A percentile compares a stretch with the other conserved stretches of the same genome.
Conservation (phyloP, 176 grass and related monocot species). For the Oropetium thomaeum region DNA sequence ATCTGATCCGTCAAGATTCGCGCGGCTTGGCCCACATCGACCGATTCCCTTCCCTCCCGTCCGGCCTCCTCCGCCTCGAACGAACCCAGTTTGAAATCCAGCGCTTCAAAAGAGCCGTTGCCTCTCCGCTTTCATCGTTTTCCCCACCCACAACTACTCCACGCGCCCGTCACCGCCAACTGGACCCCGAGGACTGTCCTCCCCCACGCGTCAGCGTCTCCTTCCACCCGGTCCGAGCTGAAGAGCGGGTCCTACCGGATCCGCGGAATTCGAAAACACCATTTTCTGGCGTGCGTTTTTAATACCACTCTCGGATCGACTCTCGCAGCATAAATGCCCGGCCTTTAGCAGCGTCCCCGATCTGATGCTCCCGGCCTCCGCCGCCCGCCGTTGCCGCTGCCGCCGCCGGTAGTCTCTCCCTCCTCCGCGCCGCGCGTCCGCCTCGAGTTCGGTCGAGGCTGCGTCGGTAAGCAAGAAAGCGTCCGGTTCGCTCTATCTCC, state of each 20-base stretch:
- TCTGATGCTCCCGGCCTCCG: conserved; percentile 37
- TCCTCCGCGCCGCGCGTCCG: conserved; percentile 6
- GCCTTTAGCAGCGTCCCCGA: conserved; percentile 25
- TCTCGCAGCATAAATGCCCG: conserved; percentile 28
- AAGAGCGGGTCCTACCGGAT: not conserved
- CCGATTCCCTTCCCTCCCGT: not conserved
- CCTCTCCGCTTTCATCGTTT: conserved; percentile 9
- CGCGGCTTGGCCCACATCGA: not conserved
- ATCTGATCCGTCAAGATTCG: conserved; percentile 21
- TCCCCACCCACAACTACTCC: not conserved
- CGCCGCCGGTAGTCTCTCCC: not conserved
- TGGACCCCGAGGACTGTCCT: not conserved
- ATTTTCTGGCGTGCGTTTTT: conserved; percentile 34
- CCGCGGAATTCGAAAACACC: conserved; percentile 17
- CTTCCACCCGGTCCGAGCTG: not conserved
- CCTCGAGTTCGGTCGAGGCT: not conserved
- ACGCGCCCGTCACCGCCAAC: not conserved
- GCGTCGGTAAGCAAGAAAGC: conserved; percentile 10
- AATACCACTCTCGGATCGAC: conserved; percentile 22
- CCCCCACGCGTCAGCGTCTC: not conserved
- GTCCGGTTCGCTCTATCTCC: not conserved
- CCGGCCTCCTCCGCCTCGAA: not conserved
- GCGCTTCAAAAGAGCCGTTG: conserved; percentile 44
- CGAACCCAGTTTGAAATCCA: conserved; percentile 26
- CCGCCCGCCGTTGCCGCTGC: not conserved